A percentile compares a stretch with the other conserved stretches of the same genome.
phyloP scores from a whole-genome alignment of 192 early-diverging fungal genomes.

The Umbelopsis sp. region DNA sequence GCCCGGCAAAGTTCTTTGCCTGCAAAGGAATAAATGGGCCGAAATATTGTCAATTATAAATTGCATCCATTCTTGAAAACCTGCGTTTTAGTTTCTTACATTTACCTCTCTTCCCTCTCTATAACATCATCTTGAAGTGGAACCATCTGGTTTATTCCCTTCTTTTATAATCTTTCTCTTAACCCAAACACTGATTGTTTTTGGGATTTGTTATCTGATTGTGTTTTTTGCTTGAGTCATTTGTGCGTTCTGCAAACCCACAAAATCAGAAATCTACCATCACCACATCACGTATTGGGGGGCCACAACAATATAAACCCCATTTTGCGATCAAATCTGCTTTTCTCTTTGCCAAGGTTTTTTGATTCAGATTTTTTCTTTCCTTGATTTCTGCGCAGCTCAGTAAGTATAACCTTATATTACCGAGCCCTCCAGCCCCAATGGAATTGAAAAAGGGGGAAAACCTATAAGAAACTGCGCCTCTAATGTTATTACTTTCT shows the following conservation, averaged over 20 bases:
- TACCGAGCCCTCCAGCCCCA: too few species aligned
- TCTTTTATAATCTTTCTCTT: neutral
- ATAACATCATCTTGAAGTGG: neutral
- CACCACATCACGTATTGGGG: too few species aligned
- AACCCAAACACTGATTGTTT: too few species aligned
- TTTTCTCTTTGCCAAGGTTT: too few species aligned
- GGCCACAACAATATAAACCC: too few species aligned
- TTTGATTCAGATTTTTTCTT: too few species aligned
- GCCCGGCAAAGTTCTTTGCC: slow-evolving; percentile 14
- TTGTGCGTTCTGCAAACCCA: neutral
- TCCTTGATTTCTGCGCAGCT: neutral
- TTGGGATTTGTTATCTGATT: neutral
- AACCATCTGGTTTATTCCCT: neutral
- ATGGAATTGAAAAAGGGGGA: too few species aligned
- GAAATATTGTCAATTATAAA: slow-evolving; percentile 4
- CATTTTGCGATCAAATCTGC: too few species aligned
- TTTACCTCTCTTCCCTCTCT: neutral
- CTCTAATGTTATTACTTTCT: neutral
- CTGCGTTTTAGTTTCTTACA: neutral
- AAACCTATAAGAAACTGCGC: neutral
- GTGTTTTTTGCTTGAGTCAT: too few species aligned
- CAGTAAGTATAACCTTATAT: neutral
- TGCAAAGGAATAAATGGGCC: slow-evolving; percentile 13
- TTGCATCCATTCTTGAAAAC: neutral
- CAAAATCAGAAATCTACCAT: neutral